These are phyloP conservation scores for Skeletonema costatum DNA, from an alignment of 108 stramenopile species.

Conservation along the genomic window DNA sequence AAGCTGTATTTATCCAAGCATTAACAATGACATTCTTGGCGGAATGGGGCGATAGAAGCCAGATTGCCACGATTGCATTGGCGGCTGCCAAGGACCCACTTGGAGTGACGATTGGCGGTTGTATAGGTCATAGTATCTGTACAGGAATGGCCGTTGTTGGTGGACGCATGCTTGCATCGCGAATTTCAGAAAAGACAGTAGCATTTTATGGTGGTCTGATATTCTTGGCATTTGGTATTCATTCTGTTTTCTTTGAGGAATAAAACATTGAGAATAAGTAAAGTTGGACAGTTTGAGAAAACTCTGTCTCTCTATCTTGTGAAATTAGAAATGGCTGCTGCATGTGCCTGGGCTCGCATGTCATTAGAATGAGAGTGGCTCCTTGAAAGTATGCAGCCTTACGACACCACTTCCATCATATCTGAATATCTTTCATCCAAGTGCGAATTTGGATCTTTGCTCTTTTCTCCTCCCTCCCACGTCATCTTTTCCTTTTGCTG, in stretches of 20 bases:
- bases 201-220: constrained; percentile 88
- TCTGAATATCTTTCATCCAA: too few species aligned
- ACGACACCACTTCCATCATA: too few species aligned
- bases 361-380: too few species aligned
- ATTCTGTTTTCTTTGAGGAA: constrained; percentile 87
- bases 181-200: constrained; percentile 95
- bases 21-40: constrained; percentile 98
- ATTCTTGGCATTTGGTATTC: constrained; percentile 94
- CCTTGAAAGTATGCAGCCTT: too few species aligned
- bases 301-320: too few species aligned
- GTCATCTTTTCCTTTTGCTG: too few species aligned
- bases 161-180: constrained; percentile 95
- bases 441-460: too few species aligned
- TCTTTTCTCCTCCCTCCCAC: too few species aligned
- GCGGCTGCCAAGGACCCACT: constrained; percentile 95
- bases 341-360: too few species aligned
- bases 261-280: constrained; percentile 10
- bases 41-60: constrained; percentile 99
- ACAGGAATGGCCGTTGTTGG: constrained; percentile 98
- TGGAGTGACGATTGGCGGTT: constrained; percentile 95
- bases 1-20: constrained; percentile 82
- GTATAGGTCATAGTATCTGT: constrained; percentile 97
- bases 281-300: background rate
- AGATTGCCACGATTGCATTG: constrained; percentile 99
- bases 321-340: too few species aligned